Evolutionary conservation across 1,284 basidiomycete species (phyloP).

Genomic region (Puccinia polysora): DNA sequence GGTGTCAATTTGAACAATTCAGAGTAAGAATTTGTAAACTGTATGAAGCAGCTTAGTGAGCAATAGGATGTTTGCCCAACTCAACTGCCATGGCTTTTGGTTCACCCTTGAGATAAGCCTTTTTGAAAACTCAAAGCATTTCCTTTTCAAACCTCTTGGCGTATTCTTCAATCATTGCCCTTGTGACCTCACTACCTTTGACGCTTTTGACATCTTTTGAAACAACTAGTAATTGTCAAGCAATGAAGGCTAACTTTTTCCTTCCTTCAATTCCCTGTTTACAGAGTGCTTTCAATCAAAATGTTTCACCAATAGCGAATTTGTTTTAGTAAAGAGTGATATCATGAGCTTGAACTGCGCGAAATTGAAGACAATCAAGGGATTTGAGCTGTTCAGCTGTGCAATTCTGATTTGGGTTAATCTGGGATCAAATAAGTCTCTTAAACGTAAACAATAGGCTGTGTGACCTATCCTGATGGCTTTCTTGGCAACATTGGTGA

Average conservation of each 20-base stretch:
- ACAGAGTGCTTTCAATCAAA: too few relatives aligned
- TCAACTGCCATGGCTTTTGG: too few relatives aligned
- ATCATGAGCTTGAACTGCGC: conserved; percentile 89
- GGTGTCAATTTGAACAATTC: conserved; percentile 6
- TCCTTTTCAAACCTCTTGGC: conserved; percentile 99
- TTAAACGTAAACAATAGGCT: not conserved
- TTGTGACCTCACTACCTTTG: too few relatives aligned
- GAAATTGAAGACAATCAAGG: conserved; percentile 81
- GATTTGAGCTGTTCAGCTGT: conserved; percentile 90
- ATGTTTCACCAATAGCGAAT: conserved; percentile 78
- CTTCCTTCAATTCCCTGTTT: conserved; percentile 75
- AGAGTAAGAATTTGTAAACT: too few relatives aligned
- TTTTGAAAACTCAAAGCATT: conserved; percentile 90
- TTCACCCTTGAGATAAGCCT: conserved; percentile 85
- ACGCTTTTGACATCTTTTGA: conserved; percentile 85
- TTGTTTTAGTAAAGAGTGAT: conserved; percentile 91
- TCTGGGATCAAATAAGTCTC: not conserved
- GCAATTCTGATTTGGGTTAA: conserved; percentile 41
- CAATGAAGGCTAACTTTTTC: conserved; percentile 77
- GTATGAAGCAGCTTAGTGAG: too few relatives aligned
- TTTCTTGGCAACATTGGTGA: conserved; percentile 88
- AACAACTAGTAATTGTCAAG: conserved; percentile 79
- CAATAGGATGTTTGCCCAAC: too few relatives aligned
- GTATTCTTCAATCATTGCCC: conserved; percentile 85
- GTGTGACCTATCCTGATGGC: conserved; percentile 81